Evolutionary conservation across 2,329 filamentous ascomycete genomes (phyloP).

Genomic region (Pseudocercospora macadamiae): DNA sequence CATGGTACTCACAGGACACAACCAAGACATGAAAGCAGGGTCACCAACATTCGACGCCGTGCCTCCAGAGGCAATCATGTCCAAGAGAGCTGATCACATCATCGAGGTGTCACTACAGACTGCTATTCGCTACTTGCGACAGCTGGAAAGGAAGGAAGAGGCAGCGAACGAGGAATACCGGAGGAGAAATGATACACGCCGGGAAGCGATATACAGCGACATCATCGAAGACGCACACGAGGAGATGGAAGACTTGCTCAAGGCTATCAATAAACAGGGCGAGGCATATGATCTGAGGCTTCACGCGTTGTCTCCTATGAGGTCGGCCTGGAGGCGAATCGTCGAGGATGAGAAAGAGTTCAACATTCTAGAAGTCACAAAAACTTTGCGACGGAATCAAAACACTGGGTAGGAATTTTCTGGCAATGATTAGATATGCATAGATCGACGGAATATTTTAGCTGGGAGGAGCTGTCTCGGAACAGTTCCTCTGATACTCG

Average conservation of each 20-base stretch:
- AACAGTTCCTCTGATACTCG: too few relatives aligned
- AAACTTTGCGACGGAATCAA: too few relatives aligned
- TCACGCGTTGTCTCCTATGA: not conserved
- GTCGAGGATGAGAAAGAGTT: not conserved
- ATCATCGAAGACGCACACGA: not conserved
- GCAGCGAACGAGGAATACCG: not conserved
- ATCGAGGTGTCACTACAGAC: conserved; percentile 8
- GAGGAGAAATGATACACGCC: not conserved
- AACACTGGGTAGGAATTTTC: too few relatives aligned
- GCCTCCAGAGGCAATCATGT: not conserved
- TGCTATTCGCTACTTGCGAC: not conserved
- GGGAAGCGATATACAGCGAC: not conserved
- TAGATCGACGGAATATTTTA: too few relatives aligned
- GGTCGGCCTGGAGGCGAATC: not conserved
- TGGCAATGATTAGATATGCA: too few relatives aligned
- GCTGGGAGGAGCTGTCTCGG: too few relatives aligned
- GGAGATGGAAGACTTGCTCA: not conserved
- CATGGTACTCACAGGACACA: conserved; percentile 8
- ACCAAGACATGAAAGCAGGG: conserved; percentile 2
- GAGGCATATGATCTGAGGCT: not conserved
- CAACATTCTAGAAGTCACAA: not conserved
- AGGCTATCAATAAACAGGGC: not conserved
- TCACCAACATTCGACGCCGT: conserved; percentile 7
- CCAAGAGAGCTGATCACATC: not conserved
- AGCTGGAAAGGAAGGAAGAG: not conserved